Evolutionary conservation across 1,284 basidiomycete species (phyloP).

Genomic region (Marasmius sp.): DNA sequence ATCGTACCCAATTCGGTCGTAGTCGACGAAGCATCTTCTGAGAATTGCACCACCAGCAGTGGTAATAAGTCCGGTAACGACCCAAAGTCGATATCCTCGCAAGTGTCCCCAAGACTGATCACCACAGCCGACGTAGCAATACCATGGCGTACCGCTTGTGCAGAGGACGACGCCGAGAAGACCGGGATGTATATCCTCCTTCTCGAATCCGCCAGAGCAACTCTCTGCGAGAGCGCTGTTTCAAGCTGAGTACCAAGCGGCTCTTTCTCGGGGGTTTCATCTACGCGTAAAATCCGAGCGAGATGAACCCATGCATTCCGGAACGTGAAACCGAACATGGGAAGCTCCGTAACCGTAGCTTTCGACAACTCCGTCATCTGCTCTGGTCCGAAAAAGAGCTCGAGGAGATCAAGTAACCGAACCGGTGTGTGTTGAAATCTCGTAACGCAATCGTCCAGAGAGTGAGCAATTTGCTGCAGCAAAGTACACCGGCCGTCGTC

Average conservation of each 20-base stretch:
- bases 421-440: not conserved
- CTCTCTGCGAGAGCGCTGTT: not conserved
- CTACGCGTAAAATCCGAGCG: not conserved
- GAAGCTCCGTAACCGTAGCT: not conserved
- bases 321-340: not conserved
- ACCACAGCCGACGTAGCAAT: not conserved
- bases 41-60: not conserved
- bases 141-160: not conserved
- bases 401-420: not conserved
- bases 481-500: not conserved
- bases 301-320: slow-evolving; percentile 1
- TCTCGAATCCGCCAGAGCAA: not conserved
- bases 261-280: not conserved
- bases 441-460: not conserved
- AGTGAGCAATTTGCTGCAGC: not conserved
- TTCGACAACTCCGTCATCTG: not conserved
- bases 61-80: not conserved
- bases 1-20: not conserved
- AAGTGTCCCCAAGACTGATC: not conserved
- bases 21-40: not conserved
- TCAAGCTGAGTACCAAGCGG: not conserved
- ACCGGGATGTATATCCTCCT: not conserved
- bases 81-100: not conserved
- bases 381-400: not conserved
- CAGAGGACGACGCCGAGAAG: not conserved